Evolutionary conservation across 2,329 filamentous ascomycete species (phyloP).

Genomic region (Exophiala spinifera): DNA sequence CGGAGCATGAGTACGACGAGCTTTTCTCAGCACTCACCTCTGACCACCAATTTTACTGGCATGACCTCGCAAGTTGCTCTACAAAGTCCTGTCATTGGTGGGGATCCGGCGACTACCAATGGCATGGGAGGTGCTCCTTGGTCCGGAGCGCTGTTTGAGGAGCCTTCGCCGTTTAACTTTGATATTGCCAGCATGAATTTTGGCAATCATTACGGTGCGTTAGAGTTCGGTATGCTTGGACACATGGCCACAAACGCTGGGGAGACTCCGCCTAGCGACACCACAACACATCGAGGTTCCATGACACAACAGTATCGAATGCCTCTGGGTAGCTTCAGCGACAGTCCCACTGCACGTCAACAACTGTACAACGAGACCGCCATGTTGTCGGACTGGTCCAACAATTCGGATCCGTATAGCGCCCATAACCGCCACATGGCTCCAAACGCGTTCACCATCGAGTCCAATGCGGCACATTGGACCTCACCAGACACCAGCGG

Average conservation of each 20-base stretch:
- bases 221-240: conserved; percentile 93
- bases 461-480: conserved; percentile 54
- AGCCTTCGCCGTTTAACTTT: conserved; percentile 92
- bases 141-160: conserved; percentile 69
- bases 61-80: conserved; percentile 38
- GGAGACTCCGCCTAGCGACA: conserved; percentile 72
- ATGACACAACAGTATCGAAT: conserved; percentile 41
- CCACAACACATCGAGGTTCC: conserved; percentile 45
- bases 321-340: conserved; percentile 40
- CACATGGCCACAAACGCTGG: conserved; percentile 91
- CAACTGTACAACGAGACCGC: conserved; percentile 42
- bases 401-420: conserved; percentile 38
- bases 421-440: conserved; percentile 36
- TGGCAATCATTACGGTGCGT: conserved; percentile 89
- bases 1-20: conserved; percentile 50
- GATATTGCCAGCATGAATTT: conserved; percentile 93
- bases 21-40: conserved; percentile 66
- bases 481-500: conserved; percentile 58
- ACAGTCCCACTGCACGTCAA: conserved; percentile 44
- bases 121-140: conserved; percentile 35
- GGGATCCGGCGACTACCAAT: conserved; percentile 36
- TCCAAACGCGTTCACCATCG: conserved; percentile 61
- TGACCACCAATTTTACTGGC: conserved; percentile 68
- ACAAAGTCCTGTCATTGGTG: conserved; percentile 40
- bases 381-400: conserved; percentile 46